These are phyloP conservation scores for Arachnomyces sp. DNA, from an alignment of 2,329 filamentous ascomycete genomes.

Conservation along the genomic window DNA sequence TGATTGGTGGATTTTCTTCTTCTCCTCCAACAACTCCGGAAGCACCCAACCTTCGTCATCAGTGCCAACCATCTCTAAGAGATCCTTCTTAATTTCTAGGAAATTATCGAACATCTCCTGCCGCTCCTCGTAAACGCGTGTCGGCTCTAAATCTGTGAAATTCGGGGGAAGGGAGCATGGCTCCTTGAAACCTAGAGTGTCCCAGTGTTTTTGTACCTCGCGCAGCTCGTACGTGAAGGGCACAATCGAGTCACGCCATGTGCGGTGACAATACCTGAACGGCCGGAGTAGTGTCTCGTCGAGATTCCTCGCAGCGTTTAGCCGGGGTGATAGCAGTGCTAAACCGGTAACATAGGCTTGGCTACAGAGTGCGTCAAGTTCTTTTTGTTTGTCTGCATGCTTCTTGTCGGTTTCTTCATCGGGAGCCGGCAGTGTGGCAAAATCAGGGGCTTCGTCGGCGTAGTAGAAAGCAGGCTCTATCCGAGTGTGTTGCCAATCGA, in stretches of 20 bases:
- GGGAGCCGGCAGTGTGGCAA: slow-evolving; percentile 18
- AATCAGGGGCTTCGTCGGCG: slow-evolving; percentile 30
- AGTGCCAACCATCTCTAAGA: slow-evolving; percentile 4
- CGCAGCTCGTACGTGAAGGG: slow-evolving; percentile 32
- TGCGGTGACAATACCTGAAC: slow-evolving; percentile 33
- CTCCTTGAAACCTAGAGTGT: slow-evolving; percentile 27
- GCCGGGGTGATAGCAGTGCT: background rate
- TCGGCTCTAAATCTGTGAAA: background rate
- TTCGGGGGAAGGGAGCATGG: background rate
- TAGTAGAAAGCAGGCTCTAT: slow-evolving; percentile 34
- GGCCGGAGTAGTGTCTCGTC: slow-evolving; percentile 29
- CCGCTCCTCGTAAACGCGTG: slow-evolving; percentile 1
- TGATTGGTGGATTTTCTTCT: slow-evolving; percentile 1
- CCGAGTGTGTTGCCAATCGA: slow-evolving; percentile 35
- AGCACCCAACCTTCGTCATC: slow-evolving; percentile 1
- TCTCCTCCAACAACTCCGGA: background rate
- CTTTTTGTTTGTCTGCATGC: background rate
- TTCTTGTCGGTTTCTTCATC: slow-evolving; percentile 1
- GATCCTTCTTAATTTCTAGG: slow-evolving; percentile 2
- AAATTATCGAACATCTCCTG: background rate
- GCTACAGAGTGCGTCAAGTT: slow-evolving; percentile 12
- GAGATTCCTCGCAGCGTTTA: slow-evolving; percentile 17
- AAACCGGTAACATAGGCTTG: slow-evolving; percentile 20
- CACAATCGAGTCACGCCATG: slow-evolving; percentile 32
- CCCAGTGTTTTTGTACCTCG: slow-evolving; percentile 28